phyloP scores from a whole-genome alignment of 140 eudicot species.

The Erigeron philadelphicus region DNA sequence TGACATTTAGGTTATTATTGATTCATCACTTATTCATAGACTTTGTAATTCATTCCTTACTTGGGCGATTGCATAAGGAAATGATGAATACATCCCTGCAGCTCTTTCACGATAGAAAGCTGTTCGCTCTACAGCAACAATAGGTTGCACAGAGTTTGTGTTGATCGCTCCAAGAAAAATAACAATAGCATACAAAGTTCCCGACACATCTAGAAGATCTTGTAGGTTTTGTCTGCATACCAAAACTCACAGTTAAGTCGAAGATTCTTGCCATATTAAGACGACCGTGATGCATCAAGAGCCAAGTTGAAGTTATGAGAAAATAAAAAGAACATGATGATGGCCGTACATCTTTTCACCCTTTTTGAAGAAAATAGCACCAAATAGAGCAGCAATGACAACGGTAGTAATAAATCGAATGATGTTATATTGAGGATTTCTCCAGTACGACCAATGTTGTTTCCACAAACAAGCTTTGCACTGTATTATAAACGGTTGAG shows the following conservation, averaged over 20 bases:
- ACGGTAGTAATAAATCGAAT: slow-evolving; percentile 52
- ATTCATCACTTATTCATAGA: background rate
- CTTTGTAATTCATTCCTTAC: slow-evolving; percentile 25
- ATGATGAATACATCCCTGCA: slow-evolving; percentile 75
- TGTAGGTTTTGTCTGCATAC: slow-evolving; percentile 37
- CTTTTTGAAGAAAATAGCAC: slow-evolving; percentile 53
- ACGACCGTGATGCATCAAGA: background rate
- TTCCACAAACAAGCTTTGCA: slow-evolving; percentile 80
- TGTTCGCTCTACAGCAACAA: slow-evolving; percentile 60
- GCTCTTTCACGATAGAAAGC: slow-evolving; percentile 76
- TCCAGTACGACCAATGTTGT: slow-evolving; percentile 75
- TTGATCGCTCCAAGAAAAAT: slow-evolving; percentile 64
- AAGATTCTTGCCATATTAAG: background rate
- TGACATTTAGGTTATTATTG: slow-evolving; percentile 3
- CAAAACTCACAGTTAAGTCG: slow-evolving; percentile 11
- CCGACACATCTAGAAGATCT: slow-evolving; percentile 52
- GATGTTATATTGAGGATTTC: slow-evolving; percentile 51
- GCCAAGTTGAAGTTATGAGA: background rate
- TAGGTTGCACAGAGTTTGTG: slow-evolving; percentile 58
- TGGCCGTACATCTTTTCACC: slow-evolving; percentile 46
- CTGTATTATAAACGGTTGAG: slow-evolving; percentile 47
- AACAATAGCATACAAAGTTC: slow-evolving; percentile 54
- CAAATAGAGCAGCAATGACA: slow-evolving; percentile 41
- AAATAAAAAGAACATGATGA: background rate
- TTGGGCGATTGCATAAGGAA: slow-evolving; percentile 73